phyloP scores from a whole-genome alignment of 1,284 basidiomycete genomes.

The Irpex sp. region DNA sequence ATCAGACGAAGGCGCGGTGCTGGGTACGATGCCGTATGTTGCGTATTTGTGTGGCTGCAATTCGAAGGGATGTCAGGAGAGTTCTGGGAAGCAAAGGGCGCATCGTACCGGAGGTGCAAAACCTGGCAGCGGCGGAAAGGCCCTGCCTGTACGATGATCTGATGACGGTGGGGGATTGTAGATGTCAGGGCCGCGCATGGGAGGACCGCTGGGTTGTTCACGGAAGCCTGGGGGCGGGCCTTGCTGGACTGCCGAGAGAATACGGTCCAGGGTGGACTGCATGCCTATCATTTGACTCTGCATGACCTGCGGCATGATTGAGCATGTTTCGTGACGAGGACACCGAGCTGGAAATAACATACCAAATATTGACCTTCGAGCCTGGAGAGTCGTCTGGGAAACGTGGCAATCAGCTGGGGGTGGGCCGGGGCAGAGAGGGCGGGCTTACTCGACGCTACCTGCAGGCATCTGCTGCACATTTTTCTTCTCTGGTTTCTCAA shows the following conservation, averaged over 20 bases:
- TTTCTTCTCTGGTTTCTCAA: slow-evolving; percentile 92
- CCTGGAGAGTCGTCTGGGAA: slow-evolving; percentile 66
- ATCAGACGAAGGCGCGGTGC: slow-evolving; percentile 79
- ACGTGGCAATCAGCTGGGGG: slow-evolving; percentile 15
- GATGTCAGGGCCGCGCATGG: slow-evolving; percentile 24
- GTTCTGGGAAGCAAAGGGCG: slow-evolving; percentile 22
- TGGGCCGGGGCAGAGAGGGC: slow-evolving; percentile 14
- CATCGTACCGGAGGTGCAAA: slow-evolving; percentile 68
- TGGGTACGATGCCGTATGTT: slow-evolving; percentile 83
- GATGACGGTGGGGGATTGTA: slow-evolving; percentile 23
- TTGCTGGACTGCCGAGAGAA: slow-evolving; percentile 67
- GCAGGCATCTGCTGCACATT: slow-evolving; percentile 52
- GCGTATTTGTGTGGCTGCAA: slow-evolving; percentile 82
- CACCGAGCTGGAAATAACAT: slow-evolving; percentile 20
- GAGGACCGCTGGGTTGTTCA: slow-evolving; percentile 27
- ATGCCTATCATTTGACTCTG: slow-evolving; percentile 90
- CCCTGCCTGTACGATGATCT: slow-evolving; percentile 26
- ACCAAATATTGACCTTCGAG: slow-evolving; percentile 83
- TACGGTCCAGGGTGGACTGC: slow-evolving; percentile 81
- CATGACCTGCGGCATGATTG: slow-evolving; percentile 54
- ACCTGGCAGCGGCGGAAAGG: slow-evolving; percentile 82
- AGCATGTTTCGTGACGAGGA: neutral
- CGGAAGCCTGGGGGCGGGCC: slow-evolving; percentile 25
- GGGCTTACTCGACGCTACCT: slow-evolving; percentile 69
- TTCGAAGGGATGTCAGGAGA: slow-evolving; percentile 16